Percentiles rank a stretch among this genome's conserved stretches.
Conservation (phyloP, 139 green algal genomes). For the Chlamydomonas sp. region DNA sequence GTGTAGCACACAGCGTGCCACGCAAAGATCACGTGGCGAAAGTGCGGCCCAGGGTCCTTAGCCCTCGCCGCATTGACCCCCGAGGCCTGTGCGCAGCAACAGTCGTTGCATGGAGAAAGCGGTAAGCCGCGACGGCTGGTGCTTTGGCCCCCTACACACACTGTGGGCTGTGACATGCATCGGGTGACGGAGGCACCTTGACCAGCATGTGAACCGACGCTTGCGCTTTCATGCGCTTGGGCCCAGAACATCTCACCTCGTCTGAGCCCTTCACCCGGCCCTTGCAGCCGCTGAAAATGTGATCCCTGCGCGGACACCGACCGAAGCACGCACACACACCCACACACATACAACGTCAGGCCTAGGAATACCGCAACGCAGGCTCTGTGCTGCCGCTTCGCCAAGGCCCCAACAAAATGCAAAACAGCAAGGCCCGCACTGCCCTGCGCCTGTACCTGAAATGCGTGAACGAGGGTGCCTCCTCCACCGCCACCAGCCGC, state of each 20-base stretch:
- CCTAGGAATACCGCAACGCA: too few relatives aligned
- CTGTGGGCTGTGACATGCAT: background rate
- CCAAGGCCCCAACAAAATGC: too few relatives aligned
- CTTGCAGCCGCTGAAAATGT: background rate
- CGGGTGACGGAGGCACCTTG: background rate
- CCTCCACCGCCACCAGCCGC: conserved; percentile 59
- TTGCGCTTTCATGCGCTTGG: background rate
- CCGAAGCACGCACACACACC: background rate
- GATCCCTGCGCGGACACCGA: background rate
- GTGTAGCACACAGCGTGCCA: too few relatives aligned
- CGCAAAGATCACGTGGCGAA: too few relatives aligned
- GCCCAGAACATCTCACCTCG: background rate
- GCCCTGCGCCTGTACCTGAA: conserved; percentile 11
- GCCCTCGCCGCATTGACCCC: too few relatives aligned
- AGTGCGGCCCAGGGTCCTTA: too few relatives aligned
- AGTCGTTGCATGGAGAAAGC: too few relatives aligned
- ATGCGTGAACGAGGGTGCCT: background rate
- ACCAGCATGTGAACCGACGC: background rate
- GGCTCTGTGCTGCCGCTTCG: too few relatives aligned
- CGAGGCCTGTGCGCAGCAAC: too few relatives aligned
- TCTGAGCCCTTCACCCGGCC: background rate
- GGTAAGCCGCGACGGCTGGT: too few relatives aligned
- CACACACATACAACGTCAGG: too few relatives aligned
- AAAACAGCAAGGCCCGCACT: background rate
- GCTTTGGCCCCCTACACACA: background rate